A percentile compares a stretch with the other conserved stretches of the same genome.
These are phyloP conservation scores for Sporothrix pseudoabietina DNA, from an alignment of 2,329 filamentous ascomycete genomes.

Conservation along the genomic window DNA sequence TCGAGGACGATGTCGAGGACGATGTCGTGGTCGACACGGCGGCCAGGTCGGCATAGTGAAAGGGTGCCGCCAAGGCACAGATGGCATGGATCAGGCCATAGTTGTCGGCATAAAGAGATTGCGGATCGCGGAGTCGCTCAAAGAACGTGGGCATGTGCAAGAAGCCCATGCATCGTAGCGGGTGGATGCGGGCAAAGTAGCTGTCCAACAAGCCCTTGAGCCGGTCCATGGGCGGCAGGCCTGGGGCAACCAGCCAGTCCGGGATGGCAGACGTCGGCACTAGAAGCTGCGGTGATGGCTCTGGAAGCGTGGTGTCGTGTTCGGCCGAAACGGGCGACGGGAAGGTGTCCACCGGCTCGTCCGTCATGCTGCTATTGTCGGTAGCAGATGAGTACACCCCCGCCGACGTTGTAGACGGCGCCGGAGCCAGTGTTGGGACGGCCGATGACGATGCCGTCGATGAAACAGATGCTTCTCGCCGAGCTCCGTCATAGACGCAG, in stretches of 20 bases:
- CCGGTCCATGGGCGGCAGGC: slow-evolving; percentile 24
- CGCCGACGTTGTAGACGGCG: not conserved
- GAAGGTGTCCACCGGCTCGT: not conserved
- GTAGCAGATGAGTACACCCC: not conserved
- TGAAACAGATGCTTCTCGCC: not conserved
- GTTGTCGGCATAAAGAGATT: slow-evolving; percentile 18
- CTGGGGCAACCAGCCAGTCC: slow-evolving; percentile 19
- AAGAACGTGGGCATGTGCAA: slow-evolving; percentile 36
- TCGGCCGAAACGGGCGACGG: slow-evolving; percentile 8
- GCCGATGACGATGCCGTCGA: not conserved
- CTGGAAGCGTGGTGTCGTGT: not conserved
- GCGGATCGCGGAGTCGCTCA: slow-evolving; percentile 32
- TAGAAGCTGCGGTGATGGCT: not conserved
- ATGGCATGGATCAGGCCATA: slow-evolving; percentile 31
- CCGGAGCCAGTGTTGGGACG: not conserved
- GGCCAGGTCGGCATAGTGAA: slow-evolving; percentile 18
- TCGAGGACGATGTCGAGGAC: not conserved
- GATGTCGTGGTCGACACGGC: not conserved
- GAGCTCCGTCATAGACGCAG: slow-evolving; percentile 27
- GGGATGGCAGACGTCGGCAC: not conserved
- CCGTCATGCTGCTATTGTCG: not conserved
- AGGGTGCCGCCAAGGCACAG: slow-evolving; percentile 31
- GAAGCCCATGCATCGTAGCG: slow-evolving; percentile 37
- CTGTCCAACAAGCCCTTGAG: slow-evolving; percentile 32
- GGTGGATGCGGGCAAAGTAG: slow-evolving; percentile 36